Conservation (phyloP, 345 rosid species). For the Arabidopsis suecica region DNA sequence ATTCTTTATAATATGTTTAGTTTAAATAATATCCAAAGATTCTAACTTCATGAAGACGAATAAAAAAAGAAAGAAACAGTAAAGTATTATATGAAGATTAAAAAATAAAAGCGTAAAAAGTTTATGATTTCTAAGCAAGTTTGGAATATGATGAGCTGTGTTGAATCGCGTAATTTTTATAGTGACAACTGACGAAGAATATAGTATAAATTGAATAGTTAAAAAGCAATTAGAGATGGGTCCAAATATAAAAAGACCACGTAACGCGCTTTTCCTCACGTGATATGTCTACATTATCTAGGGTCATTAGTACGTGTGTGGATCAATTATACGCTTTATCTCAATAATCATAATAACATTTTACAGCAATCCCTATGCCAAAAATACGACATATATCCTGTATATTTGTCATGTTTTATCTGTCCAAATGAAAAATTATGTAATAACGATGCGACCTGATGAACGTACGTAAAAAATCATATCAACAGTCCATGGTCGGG, state of each 20-base stretch:
- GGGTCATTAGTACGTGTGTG: slow-evolving; percentile 39
- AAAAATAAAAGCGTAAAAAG: slow-evolving; percentile 22
- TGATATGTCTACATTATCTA: slow-evolving; percentile 43
- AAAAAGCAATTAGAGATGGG: slow-evolving; percentile 37
- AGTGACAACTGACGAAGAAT: slow-evolving; percentile 24
- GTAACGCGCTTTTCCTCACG: slow-evolving; percentile 47
- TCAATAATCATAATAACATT: slow-evolving; percentile 20
- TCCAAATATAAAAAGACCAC: slow-evolving; percentile 39
- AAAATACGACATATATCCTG: slow-evolving; percentile 21
- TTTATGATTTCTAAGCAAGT: slow-evolving; percentile 41
- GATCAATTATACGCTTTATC: slow-evolving; percentile 28
- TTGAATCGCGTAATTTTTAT: slow-evolving; percentile 20
- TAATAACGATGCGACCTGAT: background rate
- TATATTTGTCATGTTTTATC: slow-evolving; percentile 23
- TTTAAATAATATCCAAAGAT: background rate
- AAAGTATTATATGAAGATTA: background rate
- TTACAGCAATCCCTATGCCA: slow-evolving; percentile 37
- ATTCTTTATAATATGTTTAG: slow-evolving; percentile 6
- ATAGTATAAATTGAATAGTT: slow-evolving; percentile 9
- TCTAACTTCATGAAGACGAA: slow-evolving; percentile 36
- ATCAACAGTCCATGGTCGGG: slow-evolving; percentile 16
- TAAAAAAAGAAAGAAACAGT: background rate
- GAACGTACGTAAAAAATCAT: background rate
- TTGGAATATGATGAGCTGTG: slow-evolving; percentile 49
- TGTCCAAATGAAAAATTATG: slow-evolving; percentile 9